These are phyloP conservation scores for Phoenix dactylifera DNA, from an alignment of 176 grass and related monocot species.

Conservation along the genomic window DNA sequence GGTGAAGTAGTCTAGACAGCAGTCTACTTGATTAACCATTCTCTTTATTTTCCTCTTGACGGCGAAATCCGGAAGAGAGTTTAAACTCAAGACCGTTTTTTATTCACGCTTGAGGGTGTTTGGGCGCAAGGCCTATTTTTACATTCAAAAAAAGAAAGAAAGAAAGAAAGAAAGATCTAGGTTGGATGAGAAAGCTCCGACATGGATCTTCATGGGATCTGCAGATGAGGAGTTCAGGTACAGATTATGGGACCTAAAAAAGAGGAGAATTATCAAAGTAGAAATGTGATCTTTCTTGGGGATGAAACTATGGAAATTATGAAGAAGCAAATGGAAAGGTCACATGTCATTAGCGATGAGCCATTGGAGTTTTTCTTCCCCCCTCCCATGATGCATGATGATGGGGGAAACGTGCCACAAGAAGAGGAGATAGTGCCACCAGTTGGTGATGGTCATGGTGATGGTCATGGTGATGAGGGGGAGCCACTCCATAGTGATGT, in stretches of 20 bases:
- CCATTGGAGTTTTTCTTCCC: too few species aligned
- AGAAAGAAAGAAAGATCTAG: neutral
- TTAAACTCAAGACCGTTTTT: neutral
- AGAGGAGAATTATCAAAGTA: neutral
- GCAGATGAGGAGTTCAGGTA: neutral
- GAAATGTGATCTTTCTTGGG: neutral
- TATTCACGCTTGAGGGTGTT: neutral
- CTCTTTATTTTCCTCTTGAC: neutral
- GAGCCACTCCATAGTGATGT: neutral
- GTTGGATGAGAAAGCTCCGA: neutral
- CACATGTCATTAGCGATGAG: too few species aligned
- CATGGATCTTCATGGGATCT: neutral
- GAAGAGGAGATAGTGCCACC: too few species aligned
- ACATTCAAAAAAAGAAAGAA: neutral
- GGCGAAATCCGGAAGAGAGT: too few species aligned
- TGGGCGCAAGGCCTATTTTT: neutral
- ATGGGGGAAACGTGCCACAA: too few species aligned
- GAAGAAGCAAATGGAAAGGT: too few species aligned
- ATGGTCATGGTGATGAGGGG: neutral
- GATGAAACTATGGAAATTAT: neutral
- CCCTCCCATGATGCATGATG: too few species aligned
- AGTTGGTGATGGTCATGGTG: neutral
- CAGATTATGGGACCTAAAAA: neutral
- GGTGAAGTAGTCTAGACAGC: neutral
- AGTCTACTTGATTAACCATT: neutral